Evolutionary conservation across 805 yeast species (phyloP).

Genomic region (Pichia cephalocereana): DNA sequence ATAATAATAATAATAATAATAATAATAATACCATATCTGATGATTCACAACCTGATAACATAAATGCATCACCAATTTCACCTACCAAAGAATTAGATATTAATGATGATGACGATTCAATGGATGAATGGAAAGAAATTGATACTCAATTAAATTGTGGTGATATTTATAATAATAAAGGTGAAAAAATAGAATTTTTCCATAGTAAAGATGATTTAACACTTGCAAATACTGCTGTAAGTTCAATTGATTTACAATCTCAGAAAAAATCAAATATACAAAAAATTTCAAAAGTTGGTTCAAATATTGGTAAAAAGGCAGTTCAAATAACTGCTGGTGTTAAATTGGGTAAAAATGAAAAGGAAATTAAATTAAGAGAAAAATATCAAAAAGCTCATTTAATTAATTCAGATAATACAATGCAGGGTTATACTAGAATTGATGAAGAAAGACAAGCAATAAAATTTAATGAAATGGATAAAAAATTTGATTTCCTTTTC

Average conservation of each 20-base stretch:
- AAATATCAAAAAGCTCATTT: constrained; percentile 14
- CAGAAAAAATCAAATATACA: neutral
- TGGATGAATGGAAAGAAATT: constrained; percentile 78
- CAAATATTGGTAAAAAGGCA: constrained; percentile 7
- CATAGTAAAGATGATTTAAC: constrained; percentile 20
- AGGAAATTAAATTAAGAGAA: constrained; percentile 5
- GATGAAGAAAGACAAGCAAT: constrained; percentile 82
- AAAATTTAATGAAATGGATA: constrained; percentile 45
- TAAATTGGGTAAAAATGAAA: constrained; percentile 5
- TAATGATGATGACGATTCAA: constrained; percentile 24
- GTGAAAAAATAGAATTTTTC: constrained; percentile 43
- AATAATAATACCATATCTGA: neutral
- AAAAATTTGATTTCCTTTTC: constrained; percentile 45
- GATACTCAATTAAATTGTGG: constrained; percentile 61
- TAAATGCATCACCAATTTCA: too few relatives aligned
- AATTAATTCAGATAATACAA: constrained; percentile 37
- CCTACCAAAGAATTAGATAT: constrained; percentile 4
- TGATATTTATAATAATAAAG: constrained; percentile 75
- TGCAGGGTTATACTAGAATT: constrained; percentile 78
- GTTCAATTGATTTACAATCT: too few relatives aligned
- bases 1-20: neutral
- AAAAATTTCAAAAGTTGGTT: constrained; percentile 1
- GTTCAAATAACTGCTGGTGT: constrained; percentile 6
- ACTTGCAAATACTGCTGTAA: constrained; percentile 3
- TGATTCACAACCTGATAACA: neutral